These are phyloP conservation scores for Xylaria polymorpha DNA, from an alignment of 2,329 filamentous ascomycete species.

Conservation along the genomic window DNA sequence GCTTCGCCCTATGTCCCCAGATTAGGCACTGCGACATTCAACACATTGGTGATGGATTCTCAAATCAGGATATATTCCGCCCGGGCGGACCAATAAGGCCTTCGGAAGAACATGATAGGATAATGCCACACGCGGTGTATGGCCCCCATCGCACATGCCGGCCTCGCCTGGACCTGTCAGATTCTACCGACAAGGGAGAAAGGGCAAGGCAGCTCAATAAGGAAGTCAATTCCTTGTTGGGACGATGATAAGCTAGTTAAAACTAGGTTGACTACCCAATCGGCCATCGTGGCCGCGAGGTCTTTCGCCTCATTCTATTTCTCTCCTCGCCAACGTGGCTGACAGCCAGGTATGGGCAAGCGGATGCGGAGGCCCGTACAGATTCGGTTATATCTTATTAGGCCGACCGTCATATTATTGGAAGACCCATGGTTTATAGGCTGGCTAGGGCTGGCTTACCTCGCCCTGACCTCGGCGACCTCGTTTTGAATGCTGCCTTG, in stretches of 20 bases:
- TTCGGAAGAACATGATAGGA: conserved; percentile 10
- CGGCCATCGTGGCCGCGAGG: neutral
- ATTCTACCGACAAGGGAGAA: neutral
- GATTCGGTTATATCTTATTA: conserved; percentile 8
- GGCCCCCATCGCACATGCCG: conserved; percentile 21
- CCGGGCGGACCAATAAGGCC: conserved; percentile 3
- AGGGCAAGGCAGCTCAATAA: conserved; percentile 1
- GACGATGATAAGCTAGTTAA: neutral
- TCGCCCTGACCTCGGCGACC: neutral
- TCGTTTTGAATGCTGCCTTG: neutral
- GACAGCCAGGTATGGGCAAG: neutral
- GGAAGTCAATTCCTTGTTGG: neutral
- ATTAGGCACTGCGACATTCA: neutral
- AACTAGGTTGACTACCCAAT: neutral
- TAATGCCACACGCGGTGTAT: conserved; percentile 19
- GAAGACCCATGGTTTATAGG: conserved; percentile 1
- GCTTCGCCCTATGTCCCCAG: neutral
- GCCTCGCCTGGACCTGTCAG: conserved; percentile 20
- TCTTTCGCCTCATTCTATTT: conserved; percentile 6
- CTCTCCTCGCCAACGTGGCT: conserved; percentile 2
- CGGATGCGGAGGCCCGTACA: conserved; percentile 10
- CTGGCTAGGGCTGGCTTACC: conserved; percentile 14
- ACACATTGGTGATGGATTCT: conserved; percentile 8
- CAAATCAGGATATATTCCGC: conserved; percentile 3
- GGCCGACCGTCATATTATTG: neutral